Evolutionary conservation across 2,329 filamentous ascomycete genomes (phyloP).

Genomic region (Nemania bipapillata): DNA sequence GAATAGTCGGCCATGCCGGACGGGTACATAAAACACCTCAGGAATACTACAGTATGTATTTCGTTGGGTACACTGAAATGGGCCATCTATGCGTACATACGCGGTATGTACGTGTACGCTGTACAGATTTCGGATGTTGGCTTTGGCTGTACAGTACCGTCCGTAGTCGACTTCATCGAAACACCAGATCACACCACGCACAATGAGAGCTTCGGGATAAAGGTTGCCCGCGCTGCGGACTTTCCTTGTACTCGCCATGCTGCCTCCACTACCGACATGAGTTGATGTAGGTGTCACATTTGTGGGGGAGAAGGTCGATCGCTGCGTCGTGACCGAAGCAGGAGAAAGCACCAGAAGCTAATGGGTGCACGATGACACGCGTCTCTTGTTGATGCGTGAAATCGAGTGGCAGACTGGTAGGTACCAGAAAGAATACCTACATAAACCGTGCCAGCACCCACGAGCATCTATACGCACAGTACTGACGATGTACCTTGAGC

Average conservation of each 20-base stretch:
- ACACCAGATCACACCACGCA: neutral
- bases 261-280: conserved; percentile 34
- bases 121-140: no score
- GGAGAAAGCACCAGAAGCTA: conserved; percentile 14
- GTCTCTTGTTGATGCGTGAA: conserved; percentile 29
- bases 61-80: neutral
- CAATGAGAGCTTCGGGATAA: conserved; percentile 4
- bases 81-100: neutral
- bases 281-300: conserved; percentile 26
- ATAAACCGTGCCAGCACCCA: conserved; percentile 13
- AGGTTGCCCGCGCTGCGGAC: conserved; percentile 4
- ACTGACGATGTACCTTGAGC: conserved; percentile 12
- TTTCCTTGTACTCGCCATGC: conserved; percentile 2
- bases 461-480: conserved; percentile 24
- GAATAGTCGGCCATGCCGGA: conserved; percentile 16
- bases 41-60: no score
- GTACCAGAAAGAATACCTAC: no score
- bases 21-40: conserved; percentile 3
- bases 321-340: conserved; percentile 25
- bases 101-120: no score
- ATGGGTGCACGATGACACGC: conserved; percentile 34
- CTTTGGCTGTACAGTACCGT: neutral
- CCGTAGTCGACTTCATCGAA: neutral
- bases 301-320: conserved; percentile 29
- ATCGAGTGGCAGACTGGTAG: neutral